Conservation (phyloP, 1,284 basidiomycete species). For the Coniferiporia weirii region DNA sequence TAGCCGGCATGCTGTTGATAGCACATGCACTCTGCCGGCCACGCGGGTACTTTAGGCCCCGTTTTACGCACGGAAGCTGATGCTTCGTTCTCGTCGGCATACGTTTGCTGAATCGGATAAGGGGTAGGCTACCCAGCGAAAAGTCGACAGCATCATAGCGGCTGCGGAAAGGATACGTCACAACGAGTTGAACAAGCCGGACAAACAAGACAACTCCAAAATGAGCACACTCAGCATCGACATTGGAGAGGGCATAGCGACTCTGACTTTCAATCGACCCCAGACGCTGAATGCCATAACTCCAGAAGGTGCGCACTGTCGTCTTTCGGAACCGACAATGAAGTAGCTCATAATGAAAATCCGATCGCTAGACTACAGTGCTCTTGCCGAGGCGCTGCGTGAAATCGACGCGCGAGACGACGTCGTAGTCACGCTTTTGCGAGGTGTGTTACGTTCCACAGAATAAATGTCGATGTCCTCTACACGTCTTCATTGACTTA, state of each 20-base stretch:
- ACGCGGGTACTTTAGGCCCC: no score
- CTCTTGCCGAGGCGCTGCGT: slow-evolving; percentile 51
- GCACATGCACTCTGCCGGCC: no score
- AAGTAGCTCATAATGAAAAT: not conserved
- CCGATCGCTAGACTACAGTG: slow-evolving; percentile 48
- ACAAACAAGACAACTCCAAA: not conserved
- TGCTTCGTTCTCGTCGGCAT: no score
- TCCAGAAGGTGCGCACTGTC: slow-evolving; percentile 39
- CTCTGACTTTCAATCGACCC: slow-evolving; percentile 61
- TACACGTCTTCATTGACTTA: not conserved
- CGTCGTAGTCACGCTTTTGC: slow-evolving; percentile 61
- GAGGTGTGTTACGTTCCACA: slow-evolving; percentile 38
- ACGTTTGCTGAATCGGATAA: no score
- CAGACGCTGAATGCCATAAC: slow-evolving; percentile 56
- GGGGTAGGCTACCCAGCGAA: no score
- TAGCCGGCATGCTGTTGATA: no score
- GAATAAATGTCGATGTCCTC: not conserved
- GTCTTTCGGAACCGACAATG: not conserved
- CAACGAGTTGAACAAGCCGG: no score
- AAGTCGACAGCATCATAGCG: not conserved
- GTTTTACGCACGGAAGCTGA: no score
- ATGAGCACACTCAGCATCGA: slow-evolving; percentile 42
- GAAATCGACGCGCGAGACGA: slow-evolving; percentile 55
- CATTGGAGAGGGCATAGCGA: slow-evolving; percentile 56
- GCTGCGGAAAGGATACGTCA: not conserved